Base-by-base conservation (phyloP, 2,329 filamentous ascomycete species). In the Torrubiella hemipterigena region DNA sequence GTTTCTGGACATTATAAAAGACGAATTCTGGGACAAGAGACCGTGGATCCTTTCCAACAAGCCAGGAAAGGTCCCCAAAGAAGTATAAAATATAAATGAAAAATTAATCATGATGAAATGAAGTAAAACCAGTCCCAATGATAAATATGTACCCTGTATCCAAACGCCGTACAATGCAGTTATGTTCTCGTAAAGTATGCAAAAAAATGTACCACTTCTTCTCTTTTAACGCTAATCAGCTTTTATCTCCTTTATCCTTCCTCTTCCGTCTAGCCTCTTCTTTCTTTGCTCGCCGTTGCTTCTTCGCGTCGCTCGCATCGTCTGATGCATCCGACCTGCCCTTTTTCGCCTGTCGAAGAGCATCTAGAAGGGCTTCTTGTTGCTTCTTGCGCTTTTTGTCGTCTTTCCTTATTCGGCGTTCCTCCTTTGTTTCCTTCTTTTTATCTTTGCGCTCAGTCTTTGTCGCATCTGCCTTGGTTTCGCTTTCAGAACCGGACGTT, bases 1-100 rank as follows among this genome's bases (percentile, higher is more conserved):
- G 49, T 86, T 96, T 61, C 59, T 91, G 37, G 91, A 98, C 58
- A 82, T 98, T 46, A 96, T 98, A 56, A 86, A 81, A 46, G 84
- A 96, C 54, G 81, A 84, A 4, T 98, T 98, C 50, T 98, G 91
- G 91, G 69, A 84, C 40, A 69, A 68, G 45, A 68, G 87, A 49
- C 86, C 87, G 2, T 96, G 87, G 84, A 65, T 91, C 34, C 51
- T 87, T 32, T 82, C 78, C 2, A 79, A 80, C 40, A 81, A 75
- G 52, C 78, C 79, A 5, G 80, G 80, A 15, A 79, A 72, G 47
- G 62, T 78, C 43, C 76, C 76, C n/a, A 75, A 73, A 48, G 67
- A 74, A 50, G 60, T 58, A 32, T 66, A 43, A 51, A 42, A 15
- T 14, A 22, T 8, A 41, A 22, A 21, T 6, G 7, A 28, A 31